These are phyloP conservation scores for Lagenaria siceraria DNA, from an alignment of 306 rosid genomes.

Conservation along the genomic window DNA sequence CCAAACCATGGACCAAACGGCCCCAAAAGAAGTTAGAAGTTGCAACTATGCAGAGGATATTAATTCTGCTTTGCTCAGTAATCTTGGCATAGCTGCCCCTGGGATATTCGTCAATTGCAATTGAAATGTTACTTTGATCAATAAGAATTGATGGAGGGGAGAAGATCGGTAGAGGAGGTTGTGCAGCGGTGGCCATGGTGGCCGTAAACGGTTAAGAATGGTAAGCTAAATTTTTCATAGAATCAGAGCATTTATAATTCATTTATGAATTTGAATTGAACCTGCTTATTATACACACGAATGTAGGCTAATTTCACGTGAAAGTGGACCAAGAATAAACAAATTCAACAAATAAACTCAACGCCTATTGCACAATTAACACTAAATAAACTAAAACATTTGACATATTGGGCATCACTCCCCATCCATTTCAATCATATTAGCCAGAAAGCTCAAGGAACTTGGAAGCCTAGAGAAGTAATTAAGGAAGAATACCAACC, in stretches of 20 bases:
- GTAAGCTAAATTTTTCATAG: background rate
- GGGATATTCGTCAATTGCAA: too few species aligned
- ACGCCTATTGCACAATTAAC: background rate
- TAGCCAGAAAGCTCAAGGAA: background rate
- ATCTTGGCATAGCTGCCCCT: too few species aligned
- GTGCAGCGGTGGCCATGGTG: too few species aligned
- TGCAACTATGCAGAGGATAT: too few species aligned
- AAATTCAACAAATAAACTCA: background rate
- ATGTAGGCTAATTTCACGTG: too few species aligned
- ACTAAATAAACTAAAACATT: slow-evolving; percentile 1
- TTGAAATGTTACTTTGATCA: too few species aligned
- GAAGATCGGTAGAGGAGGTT: too few species aligned
- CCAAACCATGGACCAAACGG: too few species aligned
- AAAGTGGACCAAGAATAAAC: background rate
- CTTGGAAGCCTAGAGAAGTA: background rate
- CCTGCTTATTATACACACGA: slow-evolving; percentile 1
- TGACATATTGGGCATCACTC: background rate
- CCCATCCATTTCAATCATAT: background rate
- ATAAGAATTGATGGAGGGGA: too few species aligned
- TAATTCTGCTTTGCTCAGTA: too few species aligned
- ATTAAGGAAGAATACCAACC: background rate
- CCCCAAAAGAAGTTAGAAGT: too few species aligned
- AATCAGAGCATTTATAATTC: background rate
- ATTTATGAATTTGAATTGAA: background rate
- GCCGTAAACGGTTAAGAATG: too few species aligned